Percentiles rank a stretch among this genome's conserved stretches.
phyloP scores from a whole-genome alignment of 768 basidiomycete species.

The Phanerochaete sordida region DNA sequence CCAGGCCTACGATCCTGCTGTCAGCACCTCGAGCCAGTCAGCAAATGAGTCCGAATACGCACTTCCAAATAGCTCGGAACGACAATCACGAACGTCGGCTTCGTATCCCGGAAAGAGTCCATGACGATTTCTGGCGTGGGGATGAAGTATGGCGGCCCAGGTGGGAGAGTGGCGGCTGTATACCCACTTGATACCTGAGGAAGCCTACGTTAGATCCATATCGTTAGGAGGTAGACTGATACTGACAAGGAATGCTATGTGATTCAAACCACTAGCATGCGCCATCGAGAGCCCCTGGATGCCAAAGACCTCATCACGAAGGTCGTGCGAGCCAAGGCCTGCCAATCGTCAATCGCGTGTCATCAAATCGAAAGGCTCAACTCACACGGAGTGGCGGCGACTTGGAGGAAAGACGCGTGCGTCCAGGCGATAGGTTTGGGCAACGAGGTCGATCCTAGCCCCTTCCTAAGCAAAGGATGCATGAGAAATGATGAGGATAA shows the following conservation, averaged over 20 bases:
- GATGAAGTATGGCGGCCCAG: slow-evolving; percentile 11
- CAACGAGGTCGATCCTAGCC: slow-evolving; percentile 11
- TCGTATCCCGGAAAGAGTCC: slow-evolving; percentile 6
- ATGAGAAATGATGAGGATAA: neutral
- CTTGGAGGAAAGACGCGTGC: neutral
- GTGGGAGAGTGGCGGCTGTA: neutral
- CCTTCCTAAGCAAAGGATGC: neutral
- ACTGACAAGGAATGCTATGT: neutral
- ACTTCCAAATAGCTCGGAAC: slow-evolving; percentile 28
- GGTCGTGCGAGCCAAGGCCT: neutral
- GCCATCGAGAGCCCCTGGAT: neutral
- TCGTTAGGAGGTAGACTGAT: neutral
- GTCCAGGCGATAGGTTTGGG: slow-evolving; percentile 14
- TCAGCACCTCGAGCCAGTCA: neutral
- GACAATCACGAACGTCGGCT: slow-evolving; percentile 18
- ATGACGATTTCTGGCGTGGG: slow-evolving; percentile 21
- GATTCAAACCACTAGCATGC: neutral
- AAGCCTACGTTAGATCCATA: slow-evolving; percentile 18
- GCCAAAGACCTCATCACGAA: neutral
- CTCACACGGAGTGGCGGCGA: slow-evolving; percentile 7
- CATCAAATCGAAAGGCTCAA: neutral
- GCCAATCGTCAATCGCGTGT: neutral
- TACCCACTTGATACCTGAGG: slow-evolving; percentile 19
- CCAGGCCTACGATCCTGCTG: slow-evolving; percentile 20
- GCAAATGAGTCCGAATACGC: neutral